Evolutionary conservation across 306 rosid genomes (phyloP).

Genomic region (Cicer cuneatum): DNA sequence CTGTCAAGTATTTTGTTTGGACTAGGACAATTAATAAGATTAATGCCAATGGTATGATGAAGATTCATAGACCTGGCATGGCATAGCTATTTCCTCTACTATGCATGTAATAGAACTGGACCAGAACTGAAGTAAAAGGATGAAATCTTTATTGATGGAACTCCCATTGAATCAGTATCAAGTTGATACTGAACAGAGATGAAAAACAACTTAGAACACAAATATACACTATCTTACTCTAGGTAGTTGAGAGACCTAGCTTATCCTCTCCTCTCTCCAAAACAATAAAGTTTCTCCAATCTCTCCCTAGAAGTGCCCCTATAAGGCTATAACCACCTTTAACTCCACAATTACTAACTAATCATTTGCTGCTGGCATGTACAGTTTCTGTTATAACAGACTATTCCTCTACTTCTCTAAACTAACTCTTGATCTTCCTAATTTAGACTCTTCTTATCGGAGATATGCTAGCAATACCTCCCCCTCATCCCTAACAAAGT

Average conservation of each 20-base stretch:
- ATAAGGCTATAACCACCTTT: background rate
- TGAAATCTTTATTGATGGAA: background rate
- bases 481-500: background rate
- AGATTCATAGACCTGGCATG: constrained; percentile 5
- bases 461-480: background rate
- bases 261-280: constrained; percentile 9
- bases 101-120: constrained; percentile 11
- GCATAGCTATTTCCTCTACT: background rate
- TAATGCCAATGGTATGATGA: constrained; percentile 4
- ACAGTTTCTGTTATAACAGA: background rate
- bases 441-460: constrained; percentile 2
- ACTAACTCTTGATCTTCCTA: background rate
- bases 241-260: constrained; percentile 5
- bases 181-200: constrained; percentile 2
- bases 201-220: constrained; percentile 4
- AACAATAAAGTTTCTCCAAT: background rate
- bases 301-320: constrained; percentile 7
- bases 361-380: constrained; percentile 15
- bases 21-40: constrained; percentile 1
- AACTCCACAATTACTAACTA: constrained; percentile 11
- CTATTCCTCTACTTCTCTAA: background rate
- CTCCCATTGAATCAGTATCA: background rate
- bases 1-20: background rate
- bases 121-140: constrained; percentile 1
- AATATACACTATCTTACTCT: background rate